phyloP scores from a whole-genome alignment of 352 stramenopile genomes.

The Phytophthora aleatoria region DNA sequence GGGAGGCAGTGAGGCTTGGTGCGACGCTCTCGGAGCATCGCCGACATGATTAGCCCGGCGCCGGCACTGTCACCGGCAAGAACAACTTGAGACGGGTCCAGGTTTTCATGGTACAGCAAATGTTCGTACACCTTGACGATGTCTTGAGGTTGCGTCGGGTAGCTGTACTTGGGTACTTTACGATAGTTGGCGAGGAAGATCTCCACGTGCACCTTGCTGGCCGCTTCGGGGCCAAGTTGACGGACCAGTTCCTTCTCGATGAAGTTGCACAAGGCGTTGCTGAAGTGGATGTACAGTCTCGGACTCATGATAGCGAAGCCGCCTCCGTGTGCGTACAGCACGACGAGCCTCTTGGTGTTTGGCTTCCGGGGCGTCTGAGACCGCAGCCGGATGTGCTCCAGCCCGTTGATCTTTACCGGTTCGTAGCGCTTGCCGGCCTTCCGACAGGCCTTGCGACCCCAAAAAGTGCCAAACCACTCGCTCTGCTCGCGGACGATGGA shows the following conservation, averaged over 20 bases:
- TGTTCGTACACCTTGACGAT: conserved; percentile 49
- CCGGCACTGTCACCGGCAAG: conserved; percentile 53
- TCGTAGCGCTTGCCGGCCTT: conserved; percentile 24
- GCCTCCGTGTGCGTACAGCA: conserved; percentile 52
- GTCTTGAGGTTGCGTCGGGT: conserved; percentile 45
- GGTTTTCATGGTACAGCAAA: conserved; percentile 35
- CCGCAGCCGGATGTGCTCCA: conserved; percentile 47
- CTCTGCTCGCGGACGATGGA: conserved; percentile 38
- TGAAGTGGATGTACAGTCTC: conserved; percentile 47
- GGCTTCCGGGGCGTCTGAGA: conserved; percentile 8
- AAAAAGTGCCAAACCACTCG: conserved; percentile 31
- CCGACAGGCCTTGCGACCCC: conserved; percentile 25
- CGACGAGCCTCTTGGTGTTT: conserved; percentile 26
- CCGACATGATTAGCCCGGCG: conserved; percentile 46
- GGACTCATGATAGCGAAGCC: conserved; percentile 50
- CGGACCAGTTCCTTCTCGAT: conserved; percentile 33
- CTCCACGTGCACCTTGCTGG: conserved; percentile 34
- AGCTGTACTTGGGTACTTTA: conserved; percentile 52
- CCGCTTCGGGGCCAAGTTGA: conserved; percentile 9
- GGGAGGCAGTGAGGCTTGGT: conserved; percentile 26
- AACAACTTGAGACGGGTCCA: conserved; percentile 45
- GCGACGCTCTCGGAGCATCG: conserved; percentile 42
- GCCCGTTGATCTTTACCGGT: conserved; percentile 30
- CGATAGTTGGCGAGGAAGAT: conserved; percentile 58
- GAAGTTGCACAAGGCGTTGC: conserved; percentile 32